These are phyloP conservation scores for Boechera retrofracta DNA, from an alignment of 345 rosid genomes.

Conservation along the genomic window DNA sequence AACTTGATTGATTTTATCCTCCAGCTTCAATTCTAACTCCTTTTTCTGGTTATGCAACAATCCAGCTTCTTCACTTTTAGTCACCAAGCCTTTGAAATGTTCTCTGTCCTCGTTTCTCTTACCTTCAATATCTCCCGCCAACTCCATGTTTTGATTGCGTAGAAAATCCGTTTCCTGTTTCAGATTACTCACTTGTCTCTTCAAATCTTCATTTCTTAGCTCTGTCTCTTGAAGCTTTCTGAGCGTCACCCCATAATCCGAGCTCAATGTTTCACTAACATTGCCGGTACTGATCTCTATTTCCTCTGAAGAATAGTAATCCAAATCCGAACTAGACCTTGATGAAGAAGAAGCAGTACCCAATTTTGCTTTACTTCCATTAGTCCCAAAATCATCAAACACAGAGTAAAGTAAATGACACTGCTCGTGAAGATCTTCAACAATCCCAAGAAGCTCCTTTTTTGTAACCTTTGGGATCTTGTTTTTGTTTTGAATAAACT, in stretches of 20 bases:
- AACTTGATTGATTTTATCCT: slow-evolving; percentile 46
- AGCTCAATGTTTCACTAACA: slow-evolving; percentile 33
- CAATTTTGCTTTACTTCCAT: slow-evolving; percentile 28
- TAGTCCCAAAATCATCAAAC: background rate
- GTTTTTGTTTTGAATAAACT: slow-evolving; percentile 54
- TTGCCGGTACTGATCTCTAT: slow-evolving; percentile 43
- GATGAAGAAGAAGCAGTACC: slow-evolving; percentile 32
- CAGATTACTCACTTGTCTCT: no score
- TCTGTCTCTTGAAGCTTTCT: slow-evolving; percentile 41
- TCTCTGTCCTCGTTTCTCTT: no score
- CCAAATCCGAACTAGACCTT: slow-evolving; percentile 56
- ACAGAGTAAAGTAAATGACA: slow-evolving; percentile 52
- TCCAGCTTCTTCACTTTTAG: slow-evolving; percentile 26
- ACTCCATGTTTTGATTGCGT: no score
- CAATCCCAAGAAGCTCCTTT: slow-evolving; percentile 53
- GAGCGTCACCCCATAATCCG: slow-evolving; percentile 35
- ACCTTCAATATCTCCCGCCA: no score
- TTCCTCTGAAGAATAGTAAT: slow-evolving; percentile 66
- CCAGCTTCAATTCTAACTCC: slow-evolving; percentile 44
- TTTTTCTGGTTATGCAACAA: slow-evolving; percentile 42
- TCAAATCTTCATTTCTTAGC: no score
- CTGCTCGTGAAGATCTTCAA: slow-evolving; percentile 57
- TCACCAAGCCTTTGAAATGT: no score
- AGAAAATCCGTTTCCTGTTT: no score
- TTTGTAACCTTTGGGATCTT: slow-evolving; percentile 46